These are phyloP conservation scores for Aurantiochytrium sp. DNA, from an alignment of 108 stramenopile species.

Conservation along the genomic window DNA sequence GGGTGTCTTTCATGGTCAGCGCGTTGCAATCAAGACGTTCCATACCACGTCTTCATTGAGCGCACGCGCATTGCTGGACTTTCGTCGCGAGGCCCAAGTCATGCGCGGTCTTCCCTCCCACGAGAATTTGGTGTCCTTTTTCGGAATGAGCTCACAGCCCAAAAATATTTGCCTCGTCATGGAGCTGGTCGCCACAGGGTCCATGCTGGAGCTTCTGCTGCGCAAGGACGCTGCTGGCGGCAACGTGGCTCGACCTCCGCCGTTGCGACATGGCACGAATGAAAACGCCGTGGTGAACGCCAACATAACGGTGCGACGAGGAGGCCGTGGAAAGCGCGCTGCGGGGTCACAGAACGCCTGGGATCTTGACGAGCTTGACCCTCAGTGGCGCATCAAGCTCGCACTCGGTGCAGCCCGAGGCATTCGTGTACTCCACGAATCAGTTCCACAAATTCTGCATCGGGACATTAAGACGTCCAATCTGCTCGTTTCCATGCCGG, in stretches of 20 bases:
- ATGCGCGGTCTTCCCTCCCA: background rate
- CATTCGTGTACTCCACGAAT: constrained; percentile 38
- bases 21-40: background rate
- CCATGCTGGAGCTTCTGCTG: background rate
- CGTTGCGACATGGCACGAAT: background rate
- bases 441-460: constrained; percentile 36
- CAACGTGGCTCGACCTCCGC: background rate
- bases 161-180: background rate
- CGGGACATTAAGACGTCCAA: constrained; percentile 47
- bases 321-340: background rate
- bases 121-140: background rate
- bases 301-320: background rate
- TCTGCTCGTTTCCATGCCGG: constrained; percentile 26
- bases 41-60: background rate
- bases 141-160: background rate
- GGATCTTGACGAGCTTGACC: background rate
- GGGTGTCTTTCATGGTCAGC: background rate
- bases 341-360: background rate
- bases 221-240: background rate
- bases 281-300: background rate
- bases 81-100: background rate
- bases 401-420: constrained; percentile 38
- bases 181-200: background rate
- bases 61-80: background rate
- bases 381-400: background rate